phyloP scores from a whole-genome alignment of 2,329 filamentous ascomycete species.

The Sarocladium oryzae region DNA sequence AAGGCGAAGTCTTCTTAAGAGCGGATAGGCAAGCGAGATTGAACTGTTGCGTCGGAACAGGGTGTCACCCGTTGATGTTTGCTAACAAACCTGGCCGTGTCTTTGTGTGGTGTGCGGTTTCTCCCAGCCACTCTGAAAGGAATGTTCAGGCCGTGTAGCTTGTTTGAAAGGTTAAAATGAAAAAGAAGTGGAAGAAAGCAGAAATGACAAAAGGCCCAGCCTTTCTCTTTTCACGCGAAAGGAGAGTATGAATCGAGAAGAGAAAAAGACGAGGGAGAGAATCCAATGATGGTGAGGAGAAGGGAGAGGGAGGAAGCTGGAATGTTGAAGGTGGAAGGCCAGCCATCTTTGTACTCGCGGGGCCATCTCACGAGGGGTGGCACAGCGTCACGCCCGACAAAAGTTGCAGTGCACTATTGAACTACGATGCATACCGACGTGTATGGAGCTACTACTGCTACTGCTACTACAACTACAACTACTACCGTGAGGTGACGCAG shows the following conservation, averaged over 20 bases:
- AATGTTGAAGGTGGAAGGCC: not conserved
- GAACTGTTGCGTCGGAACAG: not conserved
- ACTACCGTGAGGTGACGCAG: not conserved
- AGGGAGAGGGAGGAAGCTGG: not conserved
- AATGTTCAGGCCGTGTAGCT: not conserved
- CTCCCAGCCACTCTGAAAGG: conserved; percentile 4
- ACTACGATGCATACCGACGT: not conserved
- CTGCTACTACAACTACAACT: too few species aligned
- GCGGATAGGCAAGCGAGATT: not conserved
- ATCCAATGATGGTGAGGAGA: not conserved
- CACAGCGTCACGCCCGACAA: not conserved
- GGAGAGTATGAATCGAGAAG: conserved; percentile 5
- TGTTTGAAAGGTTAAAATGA: too few species aligned
- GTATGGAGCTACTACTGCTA: too few species aligned
- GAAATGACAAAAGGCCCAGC: conserved; percentile 7
- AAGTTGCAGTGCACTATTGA: not conserved
- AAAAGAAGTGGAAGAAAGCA: conserved; percentile 8
- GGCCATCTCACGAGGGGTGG: not conserved
- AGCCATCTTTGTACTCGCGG: conserved; percentile 9
- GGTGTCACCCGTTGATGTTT: not conserved
- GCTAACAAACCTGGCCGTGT: not conserved
- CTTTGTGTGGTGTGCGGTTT: not conserved
- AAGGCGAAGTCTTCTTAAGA: not conserved
- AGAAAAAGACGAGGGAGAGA: conserved; percentile 1
- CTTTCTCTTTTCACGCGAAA: not conserved